A percentile compares a stretch with the other conserved stretches of the same genome.
Evolutionary conservation across 73 alveolate genomes (phyloP).

Genomic region (Halteria grandinella): DNA sequence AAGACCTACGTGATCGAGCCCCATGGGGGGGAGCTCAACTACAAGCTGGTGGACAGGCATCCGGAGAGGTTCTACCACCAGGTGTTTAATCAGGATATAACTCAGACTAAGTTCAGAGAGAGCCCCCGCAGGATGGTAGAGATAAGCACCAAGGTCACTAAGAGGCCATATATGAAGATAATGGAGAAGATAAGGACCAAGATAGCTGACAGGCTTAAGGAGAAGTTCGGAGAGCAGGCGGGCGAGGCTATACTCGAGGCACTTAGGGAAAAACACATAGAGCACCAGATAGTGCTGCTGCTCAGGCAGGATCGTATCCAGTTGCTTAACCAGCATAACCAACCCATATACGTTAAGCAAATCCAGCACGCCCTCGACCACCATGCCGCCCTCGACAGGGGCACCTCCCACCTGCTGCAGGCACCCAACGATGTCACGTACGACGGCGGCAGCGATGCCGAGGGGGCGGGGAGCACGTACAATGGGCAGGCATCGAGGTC

Average conservation of each 20-base stretch:
- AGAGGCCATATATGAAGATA: conserved; percentile 46
- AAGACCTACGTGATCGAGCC: conserved; percentile 25
- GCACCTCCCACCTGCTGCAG: no score
- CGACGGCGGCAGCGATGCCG: no score
- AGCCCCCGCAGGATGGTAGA: background rate
- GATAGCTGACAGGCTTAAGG: conserved; percentile 13
- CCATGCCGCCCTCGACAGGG: no score
- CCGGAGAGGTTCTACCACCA: conserved; percentile 5
- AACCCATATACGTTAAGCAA: conserved; percentile 12
- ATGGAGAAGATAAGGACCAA: conserved; percentile 31
- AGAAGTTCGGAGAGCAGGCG: conserved; percentile 15
- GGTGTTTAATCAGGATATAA: conserved; percentile 15
- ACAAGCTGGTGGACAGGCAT: background rate
- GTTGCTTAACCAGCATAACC: conserved; percentile 2
- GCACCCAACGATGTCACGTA: no score
- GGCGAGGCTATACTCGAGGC: conserved; percentile 14
- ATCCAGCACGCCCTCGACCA: no score
- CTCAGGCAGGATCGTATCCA: conserved; percentile 23
- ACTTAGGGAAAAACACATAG: conserved; percentile 7
- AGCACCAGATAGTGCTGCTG: background rate
- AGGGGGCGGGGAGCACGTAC: no score
- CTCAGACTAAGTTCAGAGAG: conserved; percentile 20
- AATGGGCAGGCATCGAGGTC: no score
- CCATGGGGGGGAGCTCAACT: conserved; percentile 23
- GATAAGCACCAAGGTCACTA: conserved; percentile 44